Base-by-base conservation (phyloP, 768 basidiomycete genomes). In the Lentinula sp. region DNA sequence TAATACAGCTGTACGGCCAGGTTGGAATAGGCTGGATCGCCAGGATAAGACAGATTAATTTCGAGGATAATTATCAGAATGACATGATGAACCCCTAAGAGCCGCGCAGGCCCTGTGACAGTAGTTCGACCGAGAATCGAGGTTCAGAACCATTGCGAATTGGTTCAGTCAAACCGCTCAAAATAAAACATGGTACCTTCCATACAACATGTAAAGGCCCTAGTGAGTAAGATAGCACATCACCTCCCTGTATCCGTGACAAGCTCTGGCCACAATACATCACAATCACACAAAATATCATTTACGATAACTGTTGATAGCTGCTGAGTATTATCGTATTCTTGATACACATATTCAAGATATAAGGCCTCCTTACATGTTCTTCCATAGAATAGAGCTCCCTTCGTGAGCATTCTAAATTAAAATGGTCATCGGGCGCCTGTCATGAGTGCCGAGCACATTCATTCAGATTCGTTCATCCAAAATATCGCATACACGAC, bases 41-140 rank as follows among this genome's bases (percentile, higher is more conserved):
- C 53, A 39, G 36, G 53, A 54, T 54, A 54, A 54, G 53, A n/a
- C 53, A 54, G 3, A 54, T 54, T n/a, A 54, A 54, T 12, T 20
- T 23, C 1, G 49, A 45, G 43, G 43, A 45, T 45, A 45, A 50
- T 9, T 50, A 33, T 23, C 48, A 35, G 51, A 18, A 23, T 53
- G 51, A 10, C 36, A 54, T 54, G 53, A 54, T 41, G 53, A 54
- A 33, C 9, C 20, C 32, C 16, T 16, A 33, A 50, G 10, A 33
- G 23, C 23, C 28, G 3, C 33, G 50, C 35, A 51, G 50, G 32
- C 28, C 50, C 35, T 51, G 32, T 51, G 48, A 20, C 15, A 4
- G 43, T 45, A 48, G 46, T 48, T 48, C 46, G 20, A 48, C 20
- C 20, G 46, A 20, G 46, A 48, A n/a, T 45, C 39, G 12, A 41